Conservation (phyloP, 2,329 filamentous ascomycete species). For the Colletotrichum caudatum region DNA sequence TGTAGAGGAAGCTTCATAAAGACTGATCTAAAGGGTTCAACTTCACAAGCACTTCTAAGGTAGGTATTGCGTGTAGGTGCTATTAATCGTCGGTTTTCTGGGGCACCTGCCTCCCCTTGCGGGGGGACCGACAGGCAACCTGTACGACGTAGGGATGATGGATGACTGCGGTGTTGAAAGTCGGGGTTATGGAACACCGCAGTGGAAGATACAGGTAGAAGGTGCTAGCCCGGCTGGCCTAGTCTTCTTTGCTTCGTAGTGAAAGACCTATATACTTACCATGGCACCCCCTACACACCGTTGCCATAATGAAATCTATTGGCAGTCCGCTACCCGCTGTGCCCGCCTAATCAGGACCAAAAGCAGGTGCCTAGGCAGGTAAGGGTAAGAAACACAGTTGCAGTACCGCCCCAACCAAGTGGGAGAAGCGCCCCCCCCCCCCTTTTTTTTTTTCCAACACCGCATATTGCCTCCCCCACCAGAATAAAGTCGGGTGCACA, state of each 20-base stretch:
- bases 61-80: background rate
- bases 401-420: conserved; percentile 36
- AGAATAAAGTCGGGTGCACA: conserved; percentile 41
- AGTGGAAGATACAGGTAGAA: background rate
- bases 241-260: background rate
- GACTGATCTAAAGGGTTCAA: background rate
- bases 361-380: conserved; percentile 24
- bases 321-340: conserved; percentile 16
- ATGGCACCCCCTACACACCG: background rate
- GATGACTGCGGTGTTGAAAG: background rate
- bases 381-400: conserved; percentile 9
- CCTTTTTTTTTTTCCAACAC: conserved; percentile 38
- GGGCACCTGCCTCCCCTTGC: background rate
- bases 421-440: conserved; percentile 38
- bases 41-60: background rate
- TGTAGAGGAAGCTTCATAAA: background rate
- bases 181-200: background rate
- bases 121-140: background rate
- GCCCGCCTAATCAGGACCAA: conserved; percentile 26
- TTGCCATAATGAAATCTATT: conserved; percentile 15
- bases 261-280: background rate
- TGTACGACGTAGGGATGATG: background rate
- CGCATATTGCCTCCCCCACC: conserved; percentile 32
- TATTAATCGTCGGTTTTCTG: background rate
- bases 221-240: conserved; percentile 7